Evolutionary conservation across 2,329 filamentous ascomycete species (phyloP), one percentile per base, ranked within the genome.

Genomic region (Aspergillus latus): DNA sequence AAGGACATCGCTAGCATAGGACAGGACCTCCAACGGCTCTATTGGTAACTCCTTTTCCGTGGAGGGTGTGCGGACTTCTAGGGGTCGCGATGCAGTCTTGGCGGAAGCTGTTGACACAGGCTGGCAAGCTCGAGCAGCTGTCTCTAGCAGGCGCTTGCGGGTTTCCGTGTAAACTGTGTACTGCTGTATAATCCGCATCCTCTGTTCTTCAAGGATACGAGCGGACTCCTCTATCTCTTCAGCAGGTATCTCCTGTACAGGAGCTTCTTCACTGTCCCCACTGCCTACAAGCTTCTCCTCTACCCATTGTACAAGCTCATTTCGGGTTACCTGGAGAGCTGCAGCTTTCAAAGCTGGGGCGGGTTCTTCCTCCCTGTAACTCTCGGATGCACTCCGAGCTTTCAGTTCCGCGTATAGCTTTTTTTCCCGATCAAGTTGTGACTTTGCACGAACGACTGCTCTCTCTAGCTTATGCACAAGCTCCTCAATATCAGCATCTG

Each of bases 261-360:
- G 55, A 28, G 56, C 64, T 36, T 68, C 67, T 26, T 73, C 71
- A 4, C 63, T 63, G 49, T 66, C 66, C 4, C 63, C 67, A 44
- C 68, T 67, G 13, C 61, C 76, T 15, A 75, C 70, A 45, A 82
- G 62, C 43, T 80, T 78, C 40, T 74, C 72, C 62, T 82, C 79
- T 5, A 82, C 73, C 80, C 80, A 82, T 44, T 75, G 70, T 4
- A 81, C 73, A 43, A 82, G 67, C 57, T 80, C 78, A 56, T 80
- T 73, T 44, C 79, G 73, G 10, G 78, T 79, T 37, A 68, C 67
- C 49, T 76, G 70, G 28, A 82, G 66, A 3, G 77, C 78, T 47
- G 61, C 59, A 0, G 75, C 50, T 56, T 65, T 73, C 6, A 58
- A 55, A 15, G 58, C 59, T 3, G 65, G 46, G 2, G 61, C 34